Percentiles rank a stretch among this genome's conserved stretches.
phyloP scores from a whole-genome alignment of 352 stramenopile species.

The Phytopythium sindhum region DNA sequence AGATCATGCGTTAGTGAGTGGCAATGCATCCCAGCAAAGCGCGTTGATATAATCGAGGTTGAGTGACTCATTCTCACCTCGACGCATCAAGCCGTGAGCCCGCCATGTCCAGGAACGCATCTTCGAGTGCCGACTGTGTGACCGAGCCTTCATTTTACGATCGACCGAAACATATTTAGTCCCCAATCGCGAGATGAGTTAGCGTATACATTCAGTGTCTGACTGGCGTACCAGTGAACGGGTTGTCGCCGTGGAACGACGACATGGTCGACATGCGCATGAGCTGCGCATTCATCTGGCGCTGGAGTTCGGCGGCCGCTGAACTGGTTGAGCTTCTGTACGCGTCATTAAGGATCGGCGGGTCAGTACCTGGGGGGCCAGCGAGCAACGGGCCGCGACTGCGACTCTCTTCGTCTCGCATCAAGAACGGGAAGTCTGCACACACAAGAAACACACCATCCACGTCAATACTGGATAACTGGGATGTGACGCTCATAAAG shows the following conservation, averaged over 20 bases:
- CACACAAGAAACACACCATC: background rate
- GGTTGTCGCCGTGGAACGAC: conserved; percentile 54
- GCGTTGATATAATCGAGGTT: background rate
- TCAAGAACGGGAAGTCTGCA: conserved; percentile 65
- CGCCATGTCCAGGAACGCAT: conserved; percentile 84
- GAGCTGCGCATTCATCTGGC: conserved; percentile 48
- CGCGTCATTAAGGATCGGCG: conserved; percentile 28
- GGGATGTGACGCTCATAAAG: too few relatives aligned
- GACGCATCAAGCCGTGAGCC: conserved; percentile 72
- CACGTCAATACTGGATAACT: background rate
- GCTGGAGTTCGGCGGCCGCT: conserved; percentile 28
- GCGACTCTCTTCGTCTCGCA: conserved; percentile 50
- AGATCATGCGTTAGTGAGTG: background rate
- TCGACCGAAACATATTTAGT: background rate
- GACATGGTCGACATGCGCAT: conserved; percentile 56
- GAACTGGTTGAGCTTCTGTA: conserved; percentile 17
- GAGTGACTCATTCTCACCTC: conserved; percentile 21
- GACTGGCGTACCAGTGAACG: conserved; percentile 30
- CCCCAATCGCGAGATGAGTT: background rate
- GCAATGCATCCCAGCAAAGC: background rate
- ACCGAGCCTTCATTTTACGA: conserved; percentile 33
- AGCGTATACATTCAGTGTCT: too few relatives aligned
- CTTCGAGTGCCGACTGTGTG: conserved; percentile 79
- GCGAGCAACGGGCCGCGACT: background rate
- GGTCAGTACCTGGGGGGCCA: background rate